Base-by-base conservation (phyloP, 225 moss, liverwort and hornwort genomes). In the Lunularia cruciata region DNA sequence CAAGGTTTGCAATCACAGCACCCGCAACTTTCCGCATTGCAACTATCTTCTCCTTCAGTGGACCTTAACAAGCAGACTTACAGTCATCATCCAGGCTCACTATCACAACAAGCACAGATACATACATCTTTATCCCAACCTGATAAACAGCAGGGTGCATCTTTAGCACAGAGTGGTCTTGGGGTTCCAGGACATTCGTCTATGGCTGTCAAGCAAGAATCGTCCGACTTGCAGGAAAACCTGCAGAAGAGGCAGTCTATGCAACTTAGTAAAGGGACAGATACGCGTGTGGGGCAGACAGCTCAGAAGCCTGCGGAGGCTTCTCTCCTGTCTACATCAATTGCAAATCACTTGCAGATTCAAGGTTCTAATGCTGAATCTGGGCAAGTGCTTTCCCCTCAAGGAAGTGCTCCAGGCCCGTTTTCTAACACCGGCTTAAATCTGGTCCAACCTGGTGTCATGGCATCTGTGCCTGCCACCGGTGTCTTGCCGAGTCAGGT, bases 121-220 rank as follows among this genome's bases (percentile, higher is more conserved):
- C 79, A 79, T 36, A 42, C 60, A 5, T 23, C 67, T n/a, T 22
- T 49, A 55, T 57, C 72, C 67, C 76, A 80, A 48, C 36, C 84
- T 66, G 87, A 89, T 77, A 79, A 76, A 65, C 89, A 85, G 65
- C 83, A 81, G 51, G 78, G 71, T 76, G 85, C 45, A 73, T 72
- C 72, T 18, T 43, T 46, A 72, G 57, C 25, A 18, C 49, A 74
- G 19, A 49, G 60, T 57, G 71, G 71, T 67, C 37, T 56, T 43
- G 42, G 37, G 19, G 5, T 67, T 14, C 68, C 74, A 52, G 74
- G 48, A 40, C 86, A 84, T 40, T 52, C 79, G 35, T 54, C 77
- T 43, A 69, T 78, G 59, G 79, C 84, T 47, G 67, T 91, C 16
- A 98, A 98, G 75, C 86, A 85, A 75, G 98, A 98, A 68, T 69